Base-by-base conservation (phyloP, 1,284 basidiomycete genomes). In the Wolfiporia cocos region DNA sequence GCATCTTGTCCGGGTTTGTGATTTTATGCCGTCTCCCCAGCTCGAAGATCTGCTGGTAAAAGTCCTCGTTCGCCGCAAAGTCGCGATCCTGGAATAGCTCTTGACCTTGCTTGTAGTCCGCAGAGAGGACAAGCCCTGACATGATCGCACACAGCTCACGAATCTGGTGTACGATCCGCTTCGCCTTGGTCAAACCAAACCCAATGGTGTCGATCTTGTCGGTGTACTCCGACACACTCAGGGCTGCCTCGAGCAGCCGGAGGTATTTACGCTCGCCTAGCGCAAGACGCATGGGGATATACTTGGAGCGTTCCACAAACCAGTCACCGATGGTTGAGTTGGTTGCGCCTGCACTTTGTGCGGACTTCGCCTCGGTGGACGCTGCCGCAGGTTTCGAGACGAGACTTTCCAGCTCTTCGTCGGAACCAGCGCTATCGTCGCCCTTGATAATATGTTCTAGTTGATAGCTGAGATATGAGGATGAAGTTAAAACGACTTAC, bases 1-100 rank as follows among this genome's bases (percentile, higher is more conserved):
- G 73, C 86, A 90, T 89, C 56, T 71, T 88, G 56, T 89, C 86
- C 0, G 86, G 84, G 53, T 88, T 89, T 81, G 84, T 88, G 54
- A 89, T 88, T 59, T 90, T 90, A 56, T 89, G 84, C 41, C 87
- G 70, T 42, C 86, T 68, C n/a, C 86, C 85, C 26, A 89, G 69
- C 63, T 88, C 84, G 49, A 88, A 87, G 17, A 88, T 72, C 15
- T 69, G 61, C 54, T 86, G 83, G 54, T 83, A 90, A 55, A 89
- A 90, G 3, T 78, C 76, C 21, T 75, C 76, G 53, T 90, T 89
- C 3, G 74, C 69, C 48, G 81, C 68, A 56, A 89, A 90, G 59
- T 90, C 85, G 17, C 84, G 74, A 49, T 86, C 81, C 30, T 74
- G 64, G 58, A 90, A 89, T 18, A 90, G 70, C 49, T 87, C 82